Evolutionary conservation across 2,329 filamentous ascomycete species (phyloP).

Genomic region (Periconia sp.): DNA sequence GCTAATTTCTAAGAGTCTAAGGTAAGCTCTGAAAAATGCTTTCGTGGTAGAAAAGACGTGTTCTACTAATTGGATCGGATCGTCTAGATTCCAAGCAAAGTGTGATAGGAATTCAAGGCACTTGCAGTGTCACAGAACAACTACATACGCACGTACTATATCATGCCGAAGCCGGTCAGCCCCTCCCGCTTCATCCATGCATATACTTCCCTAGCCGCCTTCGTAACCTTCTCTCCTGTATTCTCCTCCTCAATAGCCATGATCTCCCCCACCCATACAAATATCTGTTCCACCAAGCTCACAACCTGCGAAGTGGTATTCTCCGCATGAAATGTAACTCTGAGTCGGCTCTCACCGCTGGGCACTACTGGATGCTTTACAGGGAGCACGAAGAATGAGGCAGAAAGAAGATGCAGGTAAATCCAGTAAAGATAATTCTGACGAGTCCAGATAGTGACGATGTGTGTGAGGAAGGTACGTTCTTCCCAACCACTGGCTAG

Average conservation of each 20-base stretch:
- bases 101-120: too few relatives aligned
- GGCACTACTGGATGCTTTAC: slow-evolving; percentile 1
- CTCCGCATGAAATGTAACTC: background rate
- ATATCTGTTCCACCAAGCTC: background rate
- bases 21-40: too few relatives aligned
- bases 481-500: slow-evolving; percentile 9
- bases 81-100: too few relatives aligned
- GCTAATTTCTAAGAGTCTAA: too few relatives aligned
- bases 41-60: too few relatives aligned
- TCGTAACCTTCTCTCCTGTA: background rate
- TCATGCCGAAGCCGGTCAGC: too few relatives aligned
- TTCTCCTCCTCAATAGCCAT: slow-evolving; percentile 1
- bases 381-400: background rate
- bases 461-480: background rate
- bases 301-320: background rate
- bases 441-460: background rate
- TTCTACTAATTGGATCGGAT: too few relatives aligned
- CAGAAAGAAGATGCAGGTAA: background rate
- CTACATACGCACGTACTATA: too few relatives aligned
- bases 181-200: slow-evolving; percentile 24
- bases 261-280: background rate
- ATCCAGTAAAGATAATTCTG: background rate
- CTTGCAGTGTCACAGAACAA: too few relatives aligned
- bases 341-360: background rate
- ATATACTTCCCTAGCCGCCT: slow-evolving; percentile 40